These are phyloP conservation scores for Apiospora rasikravindrae DNA, from an alignment of 2,329 filamentous ascomycete species.

Conservation along the genomic window DNA sequence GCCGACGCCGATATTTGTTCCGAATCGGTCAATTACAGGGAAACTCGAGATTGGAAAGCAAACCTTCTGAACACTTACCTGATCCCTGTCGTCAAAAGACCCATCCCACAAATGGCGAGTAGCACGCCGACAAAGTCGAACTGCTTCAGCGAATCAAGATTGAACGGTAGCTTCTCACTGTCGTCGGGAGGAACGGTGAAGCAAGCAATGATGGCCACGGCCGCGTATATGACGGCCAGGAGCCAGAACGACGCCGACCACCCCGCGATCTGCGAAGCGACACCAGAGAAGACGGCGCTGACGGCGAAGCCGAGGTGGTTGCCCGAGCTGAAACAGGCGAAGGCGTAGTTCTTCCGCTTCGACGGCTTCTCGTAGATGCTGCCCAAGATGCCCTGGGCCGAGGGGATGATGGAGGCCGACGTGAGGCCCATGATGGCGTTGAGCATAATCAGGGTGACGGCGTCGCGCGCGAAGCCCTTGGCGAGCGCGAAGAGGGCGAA, in stretches of 20 bases:
- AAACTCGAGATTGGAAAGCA: constrained; percentile 49
- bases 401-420: constrained; percentile 66
- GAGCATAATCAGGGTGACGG: constrained; percentile 64
- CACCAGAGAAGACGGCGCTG: constrained; percentile 59
- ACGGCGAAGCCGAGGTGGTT: constrained; percentile 45
- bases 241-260: constrained; percentile 70
- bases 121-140: constrained; percentile 67
- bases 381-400: constrained; percentile 67
- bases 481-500: constrained; percentile 63
- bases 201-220: constrained; percentile 61
- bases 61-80: constrained; percentile 40
- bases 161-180: constrained; percentile 36
- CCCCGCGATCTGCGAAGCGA: constrained; percentile 64
- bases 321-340: constrained; percentile 39
- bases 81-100: constrained; percentile 66
- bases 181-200: constrained; percentile 66
- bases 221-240: constrained; percentile 66
- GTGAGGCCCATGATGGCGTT: constrained; percentile 66
- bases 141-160: constrained; percentile 50
- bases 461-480: constrained; percentile 63
- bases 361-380: constrained; percentile 64
- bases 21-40: not conserved
- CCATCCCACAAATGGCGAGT: constrained; percentile 68
- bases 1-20: not conserved
- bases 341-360: constrained; percentile 41